phyloP scores from a whole-genome alignment of 768 basidiomycete species.

The Cytidiella melzeri region DNA sequence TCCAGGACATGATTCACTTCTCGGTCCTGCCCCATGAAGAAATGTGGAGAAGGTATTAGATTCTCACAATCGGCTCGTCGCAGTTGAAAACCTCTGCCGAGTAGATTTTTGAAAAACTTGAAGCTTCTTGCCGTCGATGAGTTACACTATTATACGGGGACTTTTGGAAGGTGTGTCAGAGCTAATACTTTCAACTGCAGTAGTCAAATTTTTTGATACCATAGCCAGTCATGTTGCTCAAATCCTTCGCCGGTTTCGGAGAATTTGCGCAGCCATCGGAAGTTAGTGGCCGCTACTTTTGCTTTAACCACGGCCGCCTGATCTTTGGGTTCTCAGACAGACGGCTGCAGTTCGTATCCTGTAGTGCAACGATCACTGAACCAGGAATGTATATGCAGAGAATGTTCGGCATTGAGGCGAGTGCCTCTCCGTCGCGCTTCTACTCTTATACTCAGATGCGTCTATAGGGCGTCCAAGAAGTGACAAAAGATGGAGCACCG shows the following conservation, averaged over 20 bases:
- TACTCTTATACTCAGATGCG: not conserved
- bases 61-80: not conserved
- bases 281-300: slow-evolving; percentile 40
- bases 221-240: slow-evolving; percentile 67
- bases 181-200: not conserved
- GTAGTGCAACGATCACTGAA: slow-evolving; percentile 82
- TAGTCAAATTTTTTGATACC: not conserved
- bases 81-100: not conserved
- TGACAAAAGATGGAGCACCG: slow-evolving; percentile 80
- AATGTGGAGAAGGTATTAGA: slow-evolving; percentile 65
- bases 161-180: slow-evolving; percentile 62
- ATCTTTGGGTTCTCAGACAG: slow-evolving; percentile 38
- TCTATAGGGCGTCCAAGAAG: slow-evolving; percentile 50
- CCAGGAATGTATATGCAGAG: slow-evolving; percentile 70
- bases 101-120: slow-evolving; percentile 70
- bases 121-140: slow-evolving; percentile 82
- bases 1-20: slow-evolving; percentile 78
- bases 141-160: slow-evolving; percentile 77
- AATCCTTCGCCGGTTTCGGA: slow-evolving; percentile 67
- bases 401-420: slow-evolving; percentile 59
- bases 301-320: not conserved
- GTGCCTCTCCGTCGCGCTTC: slow-evolving; percentile 2
- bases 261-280: slow-evolving; percentile 71
- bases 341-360: slow-evolving; percentile 64
- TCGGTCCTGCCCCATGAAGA: slow-evolving; percentile 84